Evolutionary conservation across 306 rosid species (phyloP), one percentile per base, ranked within the genome.

Genomic region (Trifolium fragiferum): DNA sequence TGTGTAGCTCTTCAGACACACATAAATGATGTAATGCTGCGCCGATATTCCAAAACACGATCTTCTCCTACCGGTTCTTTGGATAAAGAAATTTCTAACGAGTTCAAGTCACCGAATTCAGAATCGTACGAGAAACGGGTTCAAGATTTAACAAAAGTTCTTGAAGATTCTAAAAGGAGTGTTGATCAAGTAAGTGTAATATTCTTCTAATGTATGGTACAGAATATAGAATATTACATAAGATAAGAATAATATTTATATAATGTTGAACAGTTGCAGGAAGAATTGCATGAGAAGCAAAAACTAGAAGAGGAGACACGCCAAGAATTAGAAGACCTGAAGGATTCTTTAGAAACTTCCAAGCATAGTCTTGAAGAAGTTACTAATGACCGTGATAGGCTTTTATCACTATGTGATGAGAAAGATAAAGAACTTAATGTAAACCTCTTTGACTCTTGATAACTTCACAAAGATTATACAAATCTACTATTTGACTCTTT

Each of bases 1-100:
- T 93, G 98, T 82, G 97, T 89, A 61, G 97, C 97, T 80, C 96
- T 93, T 66, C 98, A 93, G 68, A 93, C 97, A 10, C 98, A 93
- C 75, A 93, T 93, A 85, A 93, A 93, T 69, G 97, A 93, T 50
- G 96, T 93, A 72, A 91, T 93, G 97, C 76, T 93, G 78, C 89
- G 96, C 30, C 89, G 98, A 16, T 91, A 90, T 83, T 91, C 98
- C 47, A 93, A 89, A 84, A 87, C 92, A 50, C 81, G 90, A 41
- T 76, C 93, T 71, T 54, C 89, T 81, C 81, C 83, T 50, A 71
- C 69, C 51, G 86, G 79, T 66, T 86, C 93, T 9, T 33, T 78
- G 59, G 82, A 78, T 73, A 96, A 89, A 59, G 97, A 89, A 46
- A 58, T 86, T 80, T 74, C 90, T 32, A 80, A 75, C 80, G 87